Base-by-base conservation (phyloP, 2,329 filamentous ascomycete species). In the Stagonosporopsis chrysanthemi region DNA sequence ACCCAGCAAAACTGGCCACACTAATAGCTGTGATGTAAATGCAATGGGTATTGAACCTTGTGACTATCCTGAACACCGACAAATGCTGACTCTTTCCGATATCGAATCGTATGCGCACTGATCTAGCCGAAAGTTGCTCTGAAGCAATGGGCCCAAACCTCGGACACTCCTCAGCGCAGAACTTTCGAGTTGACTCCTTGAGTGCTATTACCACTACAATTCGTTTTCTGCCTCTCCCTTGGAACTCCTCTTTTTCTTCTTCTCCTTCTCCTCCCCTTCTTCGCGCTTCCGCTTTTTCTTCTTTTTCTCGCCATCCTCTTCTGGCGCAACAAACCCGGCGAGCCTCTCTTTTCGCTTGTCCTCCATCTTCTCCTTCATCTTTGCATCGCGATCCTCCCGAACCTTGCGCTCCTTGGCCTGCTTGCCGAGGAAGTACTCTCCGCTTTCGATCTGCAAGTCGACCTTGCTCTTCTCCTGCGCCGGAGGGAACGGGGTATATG, bases 391-490 rank as follows among this genome's bases (percentile, higher is more conserved):
- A 71, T 91, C 90, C 73, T 94, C 89, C 77, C 90, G 88, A 43
- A 83, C 87, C 52, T 88, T 90, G 60, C 93, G 84, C 71, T 96
- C 91, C 83, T 96, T 97, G 58, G 92, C 93, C 72, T 93, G 88
- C 82, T 97, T 97, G 73, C 89, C 88, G 73, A 99, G 79, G 78
- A 98, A 98, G 81, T 96, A 99, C 80, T 98, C 94, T 79, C 95
- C 94, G 69, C 87, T 93, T 83, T 99, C 95, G 81, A 99, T 97
- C 84, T 99, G 94, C 78, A 92, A 80, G 79, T 99, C 95, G 69
- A 99, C 86, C 86, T 98, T 99, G 86, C 93, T 97, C 90, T 97
- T 97, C 84, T 99, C 94, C 65, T 93, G 92, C 40, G 92, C 86
- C 6, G 95, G 95, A 45, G 95, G 95, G 88, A 99, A 99, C 9